Conservation (phyloP, 768 basidiomycete genomes). For the Solioccasus polychromus region DNA sequence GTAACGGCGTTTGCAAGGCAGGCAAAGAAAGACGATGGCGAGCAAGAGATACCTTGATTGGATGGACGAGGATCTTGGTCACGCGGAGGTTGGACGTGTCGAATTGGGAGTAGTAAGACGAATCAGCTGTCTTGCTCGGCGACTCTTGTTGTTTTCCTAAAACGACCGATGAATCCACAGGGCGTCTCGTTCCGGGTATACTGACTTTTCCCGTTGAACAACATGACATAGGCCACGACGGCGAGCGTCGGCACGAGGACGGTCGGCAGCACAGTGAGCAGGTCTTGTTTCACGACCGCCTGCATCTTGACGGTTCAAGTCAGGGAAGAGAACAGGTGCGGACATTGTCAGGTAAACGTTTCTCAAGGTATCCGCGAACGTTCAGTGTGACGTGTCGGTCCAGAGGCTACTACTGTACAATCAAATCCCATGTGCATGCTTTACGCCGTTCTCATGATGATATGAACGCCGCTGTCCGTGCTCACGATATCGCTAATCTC, state of each 20-base stretch:
- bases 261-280: slow-evolving; percentile 7
- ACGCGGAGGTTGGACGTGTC: slow-evolving; percentile 39
- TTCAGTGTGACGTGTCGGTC: too few relatives aligned
- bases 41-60: slow-evolving; percentile 50
- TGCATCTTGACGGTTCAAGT: too few relatives aligned
- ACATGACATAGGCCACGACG: slow-evolving; percentile 17
- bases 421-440: too few relatives aligned
- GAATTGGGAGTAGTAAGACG: slow-evolving; percentile 19
- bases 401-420: too few relatives aligned
- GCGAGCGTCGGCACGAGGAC: slow-evolving; percentile 8
- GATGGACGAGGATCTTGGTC: slow-evolving; percentile 60
- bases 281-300: slow-evolving; percentile 1
- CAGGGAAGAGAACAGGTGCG: not conserved
- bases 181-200: too few relatives aligned
- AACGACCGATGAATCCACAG: slow-evolving; percentile 14
- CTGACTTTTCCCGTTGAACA: slow-evolving; percentile 2
- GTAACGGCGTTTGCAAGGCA: not conserved
- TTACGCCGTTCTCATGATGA: slow-evolving; percentile 83
- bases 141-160: slow-evolving; percentile 3
- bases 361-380: too few relatives aligned
- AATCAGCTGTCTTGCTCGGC: not conserved
- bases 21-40: not conserved
- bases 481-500: slow-evolving; percentile 79
- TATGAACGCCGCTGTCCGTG: slow-evolving; percentile 93
- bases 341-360: too few relatives aligned